Percentiles rank a stretch among this genome's conserved stretches.
Conservation (phyloP, 1,284 basidiomycete genomes). For the Exobasidium rhododendri region DNA sequence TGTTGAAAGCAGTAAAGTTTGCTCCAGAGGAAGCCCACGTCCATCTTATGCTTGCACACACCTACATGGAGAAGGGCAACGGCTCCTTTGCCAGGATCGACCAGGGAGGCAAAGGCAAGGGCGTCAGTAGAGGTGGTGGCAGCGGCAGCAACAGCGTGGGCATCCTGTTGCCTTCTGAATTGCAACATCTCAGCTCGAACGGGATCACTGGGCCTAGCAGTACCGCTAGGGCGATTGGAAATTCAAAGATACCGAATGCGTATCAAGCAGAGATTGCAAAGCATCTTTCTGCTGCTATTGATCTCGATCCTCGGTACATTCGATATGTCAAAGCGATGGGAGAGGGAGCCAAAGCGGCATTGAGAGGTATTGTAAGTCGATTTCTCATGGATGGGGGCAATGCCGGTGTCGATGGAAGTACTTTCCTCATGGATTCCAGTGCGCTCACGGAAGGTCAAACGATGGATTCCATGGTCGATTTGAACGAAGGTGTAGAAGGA, state of each 20-base stretch:
- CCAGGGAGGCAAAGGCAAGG: neutral
- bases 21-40: constrained; percentile 47
- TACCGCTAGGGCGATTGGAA: constrained; percentile 11
- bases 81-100: constrained; percentile 32
- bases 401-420: neutral
- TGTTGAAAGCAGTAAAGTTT: constrained; percentile 37
- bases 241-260: constrained; percentile 9
- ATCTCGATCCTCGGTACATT: constrained; percentile 12
- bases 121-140: neutral
- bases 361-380: constrained; percentile 9
- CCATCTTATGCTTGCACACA: constrained; percentile 48
- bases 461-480: constrained; percentile 3
- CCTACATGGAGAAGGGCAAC: constrained; percentile 49
- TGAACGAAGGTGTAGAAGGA: no score
- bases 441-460: neutral
- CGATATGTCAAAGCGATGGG: constrained; percentile 17
- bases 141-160: neutral
- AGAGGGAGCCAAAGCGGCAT: constrained; percentile 12
- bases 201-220: neutral
- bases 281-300: constrained; percentile 13
- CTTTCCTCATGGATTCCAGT: constrained; percentile 3
- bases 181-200: neutral
- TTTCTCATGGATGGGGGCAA: constrained; percentile 1
- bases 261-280: constrained; percentile 14
- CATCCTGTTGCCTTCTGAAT: neutral